Evolutionary conservation across 2,329 filamentous ascomycete species (phyloP).

Genomic region (Scedosporium minutisporum): DNA sequence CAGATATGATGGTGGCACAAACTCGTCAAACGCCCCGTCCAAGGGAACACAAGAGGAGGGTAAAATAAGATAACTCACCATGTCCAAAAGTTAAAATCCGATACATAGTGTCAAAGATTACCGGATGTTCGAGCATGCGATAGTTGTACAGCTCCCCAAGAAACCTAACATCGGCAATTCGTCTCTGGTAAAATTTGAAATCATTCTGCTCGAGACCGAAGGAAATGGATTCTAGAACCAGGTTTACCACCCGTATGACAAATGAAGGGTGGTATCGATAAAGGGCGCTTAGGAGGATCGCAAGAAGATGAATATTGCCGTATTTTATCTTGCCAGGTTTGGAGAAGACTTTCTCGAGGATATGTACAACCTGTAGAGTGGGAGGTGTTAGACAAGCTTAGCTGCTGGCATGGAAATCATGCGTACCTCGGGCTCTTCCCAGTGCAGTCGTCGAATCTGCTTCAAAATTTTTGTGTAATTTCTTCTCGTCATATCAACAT

Average conservation of each 20-base stretch:
- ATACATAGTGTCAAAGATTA: constrained; percentile 93
- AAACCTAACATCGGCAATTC: constrained; percentile 93
- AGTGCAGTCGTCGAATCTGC: constrained; percentile 89
- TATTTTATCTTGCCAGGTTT: constrained; percentile 97
- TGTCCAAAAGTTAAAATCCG: constrained; percentile 91
- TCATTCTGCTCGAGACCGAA: constrained; percentile 91
- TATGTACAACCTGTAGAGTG: constrained; percentile 50
- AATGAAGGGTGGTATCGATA: constrained; percentile 90
- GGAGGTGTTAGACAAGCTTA: not conserved
- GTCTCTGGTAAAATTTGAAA: constrained; percentile 92
- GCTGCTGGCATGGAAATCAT: not conserved
- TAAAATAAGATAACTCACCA: constrained; percentile 31
- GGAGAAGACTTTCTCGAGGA: constrained; percentile 84
- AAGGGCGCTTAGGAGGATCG: constrained; percentile 78
- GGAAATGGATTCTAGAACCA: constrained; percentile 77
- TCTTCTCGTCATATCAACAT: constrained; percentile 86
- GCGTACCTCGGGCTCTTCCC: constrained; percentile 78
- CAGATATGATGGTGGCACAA: not conserved
- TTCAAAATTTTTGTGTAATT: constrained; percentile 91
- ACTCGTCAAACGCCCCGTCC: too few relatives aligned
- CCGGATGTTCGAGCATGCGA: constrained; percentile 86
- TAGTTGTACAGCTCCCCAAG: constrained; percentile 96
- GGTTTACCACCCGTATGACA: constrained; percentile 83
- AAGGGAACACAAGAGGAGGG: too few relatives aligned
- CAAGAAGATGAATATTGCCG: constrained; percentile 88